These are phyloP conservation scores for Podospora tetraspora DNA, from an alignment of 495 filamentous ascomycete genomes.

Conservation along the genomic window DNA sequence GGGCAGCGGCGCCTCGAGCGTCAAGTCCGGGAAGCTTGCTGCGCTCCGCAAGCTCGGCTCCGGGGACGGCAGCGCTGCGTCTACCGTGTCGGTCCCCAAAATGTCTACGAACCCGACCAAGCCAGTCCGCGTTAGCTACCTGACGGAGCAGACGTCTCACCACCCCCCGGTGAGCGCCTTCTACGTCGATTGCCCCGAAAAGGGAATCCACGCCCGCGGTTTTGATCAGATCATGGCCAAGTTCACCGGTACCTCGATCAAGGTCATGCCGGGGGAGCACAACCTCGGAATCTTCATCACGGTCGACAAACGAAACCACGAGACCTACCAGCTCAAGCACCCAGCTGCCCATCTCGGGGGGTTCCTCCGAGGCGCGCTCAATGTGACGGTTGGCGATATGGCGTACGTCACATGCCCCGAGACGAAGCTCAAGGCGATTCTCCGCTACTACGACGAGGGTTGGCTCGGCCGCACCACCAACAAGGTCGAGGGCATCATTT, in stretches of 20 bases:
- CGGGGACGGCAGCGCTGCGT: slow-evolving; percentile 32
- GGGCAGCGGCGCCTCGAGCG: slow-evolving; percentile 45
- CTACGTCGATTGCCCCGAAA: slow-evolving; percentile 87
- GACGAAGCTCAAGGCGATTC: slow-evolving; percentile 82
- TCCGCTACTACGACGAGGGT: slow-evolving; percentile 89
- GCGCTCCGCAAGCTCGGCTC: slow-evolving; percentile 23
- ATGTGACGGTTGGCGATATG: slow-evolving; percentile 79
- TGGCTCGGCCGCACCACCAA: slow-evolving; percentile 92
- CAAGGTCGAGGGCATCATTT: slow-evolving; percentile 84
- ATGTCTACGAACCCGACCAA: slow-evolving; percentile 36
- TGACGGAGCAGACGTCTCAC: slow-evolving; percentile 98
- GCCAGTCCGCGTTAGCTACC: slow-evolving; percentile 74
- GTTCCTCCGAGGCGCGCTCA: slow-evolving; percentile 72
- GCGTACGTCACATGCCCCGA: slow-evolving; percentile 82
- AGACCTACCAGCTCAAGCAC: slow-evolving; percentile 92
- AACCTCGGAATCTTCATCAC: slow-evolving; percentile 95
- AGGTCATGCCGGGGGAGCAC: slow-evolving; percentile 84
- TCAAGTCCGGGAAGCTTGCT: slow-evolving; percentile 40
- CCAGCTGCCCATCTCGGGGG: slow-evolving; percentile 90
- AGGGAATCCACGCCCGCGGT: slow-evolving; percentile 79
- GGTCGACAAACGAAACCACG: slow-evolving; percentile 69
- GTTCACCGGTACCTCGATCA: slow-evolving; percentile 92
- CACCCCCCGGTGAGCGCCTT: slow-evolving; percentile 97
- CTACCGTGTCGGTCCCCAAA: slow-evolving; percentile 42
- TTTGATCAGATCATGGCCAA: slow-evolving; percentile 97